Percentiles rank a stretch among this genome's conserved stretches.
These are phyloP conservation scores for Exophiala aquamarina DNA, from an alignment of 2,329 filamentous ascomycete species.

Conservation along the genomic window DNA sequence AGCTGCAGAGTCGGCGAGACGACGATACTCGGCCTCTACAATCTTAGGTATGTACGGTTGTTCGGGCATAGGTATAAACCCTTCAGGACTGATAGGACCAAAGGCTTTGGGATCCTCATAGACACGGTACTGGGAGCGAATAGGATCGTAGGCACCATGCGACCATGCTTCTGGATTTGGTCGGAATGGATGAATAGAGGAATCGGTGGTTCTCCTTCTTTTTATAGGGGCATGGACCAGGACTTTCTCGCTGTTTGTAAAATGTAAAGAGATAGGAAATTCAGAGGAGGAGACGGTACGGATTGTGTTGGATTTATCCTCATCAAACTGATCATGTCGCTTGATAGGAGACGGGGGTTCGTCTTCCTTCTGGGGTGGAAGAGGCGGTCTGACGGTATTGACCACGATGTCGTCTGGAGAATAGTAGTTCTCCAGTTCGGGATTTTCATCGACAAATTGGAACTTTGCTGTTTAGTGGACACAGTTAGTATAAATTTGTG, in stretches of 20 bases:
- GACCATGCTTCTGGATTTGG: slow-evolving; percentile 12
- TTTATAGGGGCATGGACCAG: slow-evolving; percentile 17
- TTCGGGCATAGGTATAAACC: slow-evolving; percentile 16
- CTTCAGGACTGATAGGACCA: slow-evolving; percentile 13
- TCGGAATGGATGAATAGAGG: slow-evolving; percentile 3
- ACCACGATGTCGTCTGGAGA: slow-evolving; percentile 22
- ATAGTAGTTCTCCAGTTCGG: slow-evolving; percentile 29
- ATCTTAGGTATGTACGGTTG: slow-evolving; percentile 21
- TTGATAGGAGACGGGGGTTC: slow-evolving; percentile 6
- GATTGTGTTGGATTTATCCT: slow-evolving; percentile 12
- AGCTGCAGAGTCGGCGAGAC: slow-evolving; percentile 25
- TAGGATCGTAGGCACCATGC: slow-evolving; percentile 15
- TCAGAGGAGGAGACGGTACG: slow-evolving; percentile 15
- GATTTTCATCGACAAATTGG: slow-evolving; percentile 29
- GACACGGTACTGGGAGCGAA: slow-evolving; percentile 23
- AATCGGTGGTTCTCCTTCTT: slow-evolving; percentile 16
- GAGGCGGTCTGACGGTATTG: slow-evolving; percentile 10
- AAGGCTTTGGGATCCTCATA: slow-evolving; percentile 16
- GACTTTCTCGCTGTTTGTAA: slow-evolving; percentile 11
- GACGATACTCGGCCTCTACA: slow-evolving; percentile 27
- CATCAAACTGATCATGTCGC: slow-evolving; percentile 7
- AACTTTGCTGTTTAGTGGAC: slow-evolving; percentile 22
- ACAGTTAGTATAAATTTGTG: neutral
- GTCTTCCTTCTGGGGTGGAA: slow-evolving; percentile 13
- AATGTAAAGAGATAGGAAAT: slow-evolving; percentile 12